Conservation (phyloP, 306 rosid genomes). For the Pyrus betulifolia region DNA sequence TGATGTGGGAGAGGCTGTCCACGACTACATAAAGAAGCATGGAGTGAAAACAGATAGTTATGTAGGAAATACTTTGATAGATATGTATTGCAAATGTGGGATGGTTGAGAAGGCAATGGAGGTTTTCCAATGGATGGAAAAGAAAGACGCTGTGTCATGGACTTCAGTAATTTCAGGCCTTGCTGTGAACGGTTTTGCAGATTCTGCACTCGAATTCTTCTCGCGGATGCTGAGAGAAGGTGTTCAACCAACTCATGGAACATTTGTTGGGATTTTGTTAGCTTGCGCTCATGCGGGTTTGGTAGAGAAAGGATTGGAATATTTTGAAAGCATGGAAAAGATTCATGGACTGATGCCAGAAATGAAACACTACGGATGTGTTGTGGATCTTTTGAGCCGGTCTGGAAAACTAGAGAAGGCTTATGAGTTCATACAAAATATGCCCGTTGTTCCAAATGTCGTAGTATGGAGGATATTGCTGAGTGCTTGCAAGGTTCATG, state of each 20-base stretch:
- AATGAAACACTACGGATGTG: slow-evolving; percentile 74
- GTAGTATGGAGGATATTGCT: slow-evolving; percentile 73
- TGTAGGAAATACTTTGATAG: slow-evolving; percentile 70
- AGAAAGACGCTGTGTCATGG: slow-evolving; percentile 69
- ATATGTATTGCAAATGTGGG: slow-evolving; percentile 90
- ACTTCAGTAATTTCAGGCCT: slow-evolving; percentile 67
- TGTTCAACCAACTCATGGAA: slow-evolving; percentile 54
- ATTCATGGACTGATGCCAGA: slow-evolving; percentile 55
- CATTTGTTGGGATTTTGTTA: slow-evolving; percentile 66
- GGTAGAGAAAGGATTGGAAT: slow-evolving; percentile 64
- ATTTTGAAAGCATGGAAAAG: slow-evolving; percentile 62
- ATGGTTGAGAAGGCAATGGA: slow-evolving; percentile 60
- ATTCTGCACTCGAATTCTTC: slow-evolving; percentile 51
- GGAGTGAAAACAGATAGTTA: slow-evolving; percentile 54
- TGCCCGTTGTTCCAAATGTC: slow-evolving; percentile 66
- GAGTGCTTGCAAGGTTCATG: slow-evolving; percentile 72
- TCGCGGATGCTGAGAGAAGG: slow-evolving; percentile 58
- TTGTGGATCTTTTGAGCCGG: slow-evolving; percentile 82
- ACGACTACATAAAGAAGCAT: slow-evolving; percentile 37
- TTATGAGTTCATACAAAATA: slow-evolving; percentile 48
- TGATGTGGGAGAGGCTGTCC: slow-evolving; percentile 67
- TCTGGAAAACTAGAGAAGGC: slow-evolving; percentile 73
- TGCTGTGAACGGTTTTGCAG: slow-evolving; percentile 77
- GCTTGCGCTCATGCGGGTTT: slow-evolving; percentile 84
- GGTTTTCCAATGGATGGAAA: slow-evolving; percentile 57